These are phyloP conservation scores for Capsicum baccatum DNA, from an alignment of 257 asterid species.

Conservation along the genomic window DNA sequence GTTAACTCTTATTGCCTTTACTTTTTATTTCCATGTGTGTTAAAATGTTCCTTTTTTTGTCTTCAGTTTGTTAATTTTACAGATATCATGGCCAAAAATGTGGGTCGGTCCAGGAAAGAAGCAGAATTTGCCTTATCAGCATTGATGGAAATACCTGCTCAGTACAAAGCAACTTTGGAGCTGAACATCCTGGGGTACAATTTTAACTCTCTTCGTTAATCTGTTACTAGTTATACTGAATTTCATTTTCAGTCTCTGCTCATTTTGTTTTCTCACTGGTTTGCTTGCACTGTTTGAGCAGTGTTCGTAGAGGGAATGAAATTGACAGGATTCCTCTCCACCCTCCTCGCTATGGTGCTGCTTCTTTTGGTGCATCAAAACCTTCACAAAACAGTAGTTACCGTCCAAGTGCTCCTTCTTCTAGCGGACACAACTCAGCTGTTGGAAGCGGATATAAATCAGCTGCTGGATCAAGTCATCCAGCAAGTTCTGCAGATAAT, in stretches of 20 bases:
- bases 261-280: conserved; percentile 23
- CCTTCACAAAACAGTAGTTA: conserved; percentile 57
- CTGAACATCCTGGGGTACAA: conserved; percentile 82
- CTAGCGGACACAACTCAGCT: conserved; percentile 41
- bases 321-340: conserved; percentile 80
- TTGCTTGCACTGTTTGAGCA: conserved; percentile 42
- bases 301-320: conserved; percentile 70
- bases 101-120: conserved; percentile 76
- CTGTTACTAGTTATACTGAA: not conserved
- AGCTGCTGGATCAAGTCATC: conserved; percentile 41
- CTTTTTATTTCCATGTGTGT: conserved; percentile 29
- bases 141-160: conserved; percentile 96
- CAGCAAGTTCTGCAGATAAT: conserved; percentile 65
- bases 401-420: conserved; percentile 73
- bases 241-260: not conserved
- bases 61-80: conserved; percentile 90
- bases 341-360: conserved; percentile 75
- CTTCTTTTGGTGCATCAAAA: conserved; percentile 61
- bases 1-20: conserved; percentile 26
- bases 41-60: not conserved
- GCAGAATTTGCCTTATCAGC: conserved; percentile 95
- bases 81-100: conserved; percentile 79
- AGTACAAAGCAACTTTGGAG: conserved; percentile 93
- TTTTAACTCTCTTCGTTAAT: not conserved
- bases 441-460: conserved; percentile 38